Conservation (phyloP, 805 yeast genomes). For the Suhomyces sp. region DNA sequence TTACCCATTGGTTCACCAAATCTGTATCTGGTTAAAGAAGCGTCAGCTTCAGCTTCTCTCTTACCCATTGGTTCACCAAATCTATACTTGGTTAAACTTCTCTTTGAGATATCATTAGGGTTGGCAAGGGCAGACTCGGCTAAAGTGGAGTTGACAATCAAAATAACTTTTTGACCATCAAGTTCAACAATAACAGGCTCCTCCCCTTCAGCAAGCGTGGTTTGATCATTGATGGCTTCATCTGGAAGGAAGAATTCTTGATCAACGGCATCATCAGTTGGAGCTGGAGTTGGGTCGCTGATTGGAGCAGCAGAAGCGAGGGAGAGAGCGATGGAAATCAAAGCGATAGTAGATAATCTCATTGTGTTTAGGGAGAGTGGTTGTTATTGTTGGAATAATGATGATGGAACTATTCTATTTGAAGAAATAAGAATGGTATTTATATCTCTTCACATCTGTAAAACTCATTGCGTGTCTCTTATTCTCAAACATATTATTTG, state of each 20-base stretch:
- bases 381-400: neutral
- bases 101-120: too few species aligned
- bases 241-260: constrained; percentile 12
- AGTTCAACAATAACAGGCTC: constrained; percentile 11
- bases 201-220: constrained; percentile 9
- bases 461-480: too few species aligned
- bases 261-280: neutral
- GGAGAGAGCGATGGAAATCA: constrained; percentile 6
- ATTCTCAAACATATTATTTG: too few species aligned
- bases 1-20: constrained; percentile 7
- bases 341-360: constrained; percentile 12
- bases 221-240: constrained; percentile 12
- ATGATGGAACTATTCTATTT: neutral
- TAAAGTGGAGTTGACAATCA: constrained; percentile 15
- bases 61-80: constrained; percentile 11
- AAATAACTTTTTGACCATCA: constrained; percentile 12
- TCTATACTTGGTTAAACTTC: constrained; percentile 4
- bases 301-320: constrained; percentile 12
- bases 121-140: too few species aligned
- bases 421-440: neutral
- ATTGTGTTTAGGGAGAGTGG: constrained; percentile 7
- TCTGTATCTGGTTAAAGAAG: constrained; percentile 5
- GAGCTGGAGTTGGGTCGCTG: neutral
- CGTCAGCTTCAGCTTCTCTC: constrained; percentile 14
- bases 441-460: too few species aligned